Evolutionary conservation across 2,329 filamentous ascomycete species (phyloP).

Genomic region (Fusarium begoniae): DNA sequence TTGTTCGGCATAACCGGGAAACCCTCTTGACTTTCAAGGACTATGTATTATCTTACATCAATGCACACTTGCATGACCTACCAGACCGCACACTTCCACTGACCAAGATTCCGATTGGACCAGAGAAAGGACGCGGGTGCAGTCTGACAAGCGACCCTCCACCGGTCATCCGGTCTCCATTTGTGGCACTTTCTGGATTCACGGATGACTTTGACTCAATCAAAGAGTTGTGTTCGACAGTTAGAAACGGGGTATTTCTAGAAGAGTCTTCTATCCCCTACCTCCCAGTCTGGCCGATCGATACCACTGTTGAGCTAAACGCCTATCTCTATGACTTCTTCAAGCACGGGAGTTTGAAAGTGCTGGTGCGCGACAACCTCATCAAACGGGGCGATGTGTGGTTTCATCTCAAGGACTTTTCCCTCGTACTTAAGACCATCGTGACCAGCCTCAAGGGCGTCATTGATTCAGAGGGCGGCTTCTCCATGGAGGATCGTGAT

Average conservation of each 20-base stretch:
- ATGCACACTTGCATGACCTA: conserved; percentile 59
- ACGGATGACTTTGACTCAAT: conserved; percentile 72
- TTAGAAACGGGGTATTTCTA: conserved; percentile 75
- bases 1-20: conserved; percentile 70
- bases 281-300: conserved; percentile 67
- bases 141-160: conserved; percentile 22
- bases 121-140: background rate
- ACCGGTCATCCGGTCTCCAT: conserved; percentile 69
- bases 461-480: conserved; percentile 51
- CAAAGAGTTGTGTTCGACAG: conserved; percentile 72
- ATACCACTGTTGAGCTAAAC: conserved; percentile 63
- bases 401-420: conserved; percentile 73
- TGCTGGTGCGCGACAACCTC: conserved; percentile 70
- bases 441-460: conserved; percentile 70
- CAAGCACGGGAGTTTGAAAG: conserved; percentile 72
- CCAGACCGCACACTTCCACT: conserved; percentile 68
- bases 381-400: conserved; percentile 75
- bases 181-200: conserved; percentile 76
- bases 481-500: conserved; percentile 42
- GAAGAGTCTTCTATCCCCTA: conserved; percentile 79
- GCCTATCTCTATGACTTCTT: conserved; percentile 81
- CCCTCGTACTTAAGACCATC: conserved; percentile 73
- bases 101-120: conserved; percentile 58
- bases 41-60: conserved; percentile 75
- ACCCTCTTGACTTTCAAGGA: conserved; percentile 72